Evolutionary conservation across 305 asterid species (phyloP), one percentile per base, ranked within the genome.

Genomic region (Withania somnifera): DNA sequence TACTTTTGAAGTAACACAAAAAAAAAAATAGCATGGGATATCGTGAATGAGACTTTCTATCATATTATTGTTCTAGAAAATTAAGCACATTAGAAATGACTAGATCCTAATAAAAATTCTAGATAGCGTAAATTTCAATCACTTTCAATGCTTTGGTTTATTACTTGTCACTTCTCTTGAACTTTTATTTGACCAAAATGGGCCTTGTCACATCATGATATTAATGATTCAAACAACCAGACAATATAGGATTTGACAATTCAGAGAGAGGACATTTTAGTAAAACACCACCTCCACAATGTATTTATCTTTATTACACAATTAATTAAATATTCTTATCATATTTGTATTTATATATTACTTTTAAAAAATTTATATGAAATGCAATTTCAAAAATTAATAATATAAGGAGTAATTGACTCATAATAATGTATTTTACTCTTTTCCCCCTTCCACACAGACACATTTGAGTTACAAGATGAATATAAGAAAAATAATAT

Each of bases 241-340:
- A 71, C 79, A 71, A 24, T 45, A 7, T 15, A 45, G 14, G 79
- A 71, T 45, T 45, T 71, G 79, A 71, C 79, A 45, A 71, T 71
- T 71, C 86, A 89, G 60, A 87, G 82, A 73, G 47, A 34, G 28
- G 69, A 26, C 0, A 3, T 66, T 66, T 66, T n/a, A 34, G 76
- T 66, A 66, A 66, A 66, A 64, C 50, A 64, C 0, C 17, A n/a
- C n/a, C n/a, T n/a, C n/a, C n/a, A n/a, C n/a, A n/a, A n/a, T n/a
- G n/a, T n/a, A n/a, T n/a, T n/a, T n/a, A n/a, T n/a, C n/a, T n/a
- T n/a, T n/a, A n/a, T n/a, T n/a, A n/a, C n/a, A n/a, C n/a, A n/a
- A n/a, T n/a, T n/a, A n/a, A n/a, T n/a, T n/a, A n/a, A n/a, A n/a
- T n/a, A n/a, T n/a, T n/a, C n/a, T n/a, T n/a, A n/a, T n/a, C n/a